Conservation (phyloP, 2,329 filamentous ascomycete species). For the Amphichorda felina region DNA sequence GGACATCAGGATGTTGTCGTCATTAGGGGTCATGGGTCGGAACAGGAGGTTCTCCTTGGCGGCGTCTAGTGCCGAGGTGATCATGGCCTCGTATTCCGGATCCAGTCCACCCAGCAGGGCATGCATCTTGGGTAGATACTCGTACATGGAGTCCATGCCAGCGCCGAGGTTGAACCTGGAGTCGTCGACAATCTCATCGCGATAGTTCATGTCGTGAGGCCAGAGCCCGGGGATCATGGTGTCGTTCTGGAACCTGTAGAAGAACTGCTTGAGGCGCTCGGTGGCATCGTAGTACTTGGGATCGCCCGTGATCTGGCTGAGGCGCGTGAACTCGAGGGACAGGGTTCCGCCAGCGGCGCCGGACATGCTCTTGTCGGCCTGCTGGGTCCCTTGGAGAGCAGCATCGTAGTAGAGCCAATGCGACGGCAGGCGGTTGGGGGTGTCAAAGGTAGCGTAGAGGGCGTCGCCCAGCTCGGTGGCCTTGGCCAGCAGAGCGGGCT, state of each 20-base stretch:
- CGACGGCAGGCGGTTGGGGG: slow-evolving; percentile 37
- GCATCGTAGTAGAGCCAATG: slow-evolving; percentile 31
- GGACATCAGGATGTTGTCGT: slow-evolving; percentile 48
- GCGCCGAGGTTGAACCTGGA: slow-evolving; percentile 29
- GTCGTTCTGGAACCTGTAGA: slow-evolving; percentile 51
- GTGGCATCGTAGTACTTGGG: slow-evolving; percentile 67
- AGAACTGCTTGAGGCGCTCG: slow-evolving; percentile 58
- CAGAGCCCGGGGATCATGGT: slow-evolving; percentile 63
- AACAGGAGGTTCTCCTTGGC: slow-evolving; percentile 54
- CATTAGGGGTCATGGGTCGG: slow-evolving; percentile 50
- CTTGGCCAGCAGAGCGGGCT: slow-evolving; percentile 34
- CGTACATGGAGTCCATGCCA: slow-evolving; percentile 39
- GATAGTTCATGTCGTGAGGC: slow-evolving; percentile 54
- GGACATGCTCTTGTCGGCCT: slow-evolving; percentile 22
- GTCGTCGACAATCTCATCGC: slow-evolving; percentile 27
- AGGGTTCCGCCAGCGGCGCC: slow-evolving; percentile 49
- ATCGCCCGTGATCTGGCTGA: slow-evolving; percentile 62
- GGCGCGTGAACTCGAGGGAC: slow-evolving; percentile 61
- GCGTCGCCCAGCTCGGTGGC: slow-evolving; percentile 40
- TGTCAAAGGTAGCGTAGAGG: slow-evolving; percentile 41
- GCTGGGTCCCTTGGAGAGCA: slow-evolving; percentile 24
- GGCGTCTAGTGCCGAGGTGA: slow-evolving; percentile 48
- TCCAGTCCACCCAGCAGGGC: slow-evolving; percentile 53
- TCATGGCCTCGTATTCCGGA: slow-evolving; percentile 52
- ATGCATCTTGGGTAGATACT: slow-evolving; percentile 49